Conservation (phyloP, 345 rosid genomes). For the Hibiscus syriacus region DNA sequence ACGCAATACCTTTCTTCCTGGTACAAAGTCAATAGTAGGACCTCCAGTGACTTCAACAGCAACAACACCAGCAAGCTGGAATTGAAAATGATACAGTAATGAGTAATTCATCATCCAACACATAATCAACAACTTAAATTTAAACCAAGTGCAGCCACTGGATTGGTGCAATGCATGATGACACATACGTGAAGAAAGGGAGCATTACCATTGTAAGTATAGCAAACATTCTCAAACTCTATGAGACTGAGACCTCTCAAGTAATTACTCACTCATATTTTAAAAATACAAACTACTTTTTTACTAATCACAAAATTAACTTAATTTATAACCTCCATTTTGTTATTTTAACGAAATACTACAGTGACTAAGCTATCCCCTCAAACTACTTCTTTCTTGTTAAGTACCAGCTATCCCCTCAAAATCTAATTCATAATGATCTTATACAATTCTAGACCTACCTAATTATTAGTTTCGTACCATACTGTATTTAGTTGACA, state of each 20-base stretch:
- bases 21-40: slow-evolving; percentile 70
- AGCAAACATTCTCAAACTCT: background rate
- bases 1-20: slow-evolving; percentile 69
- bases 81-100: background rate
- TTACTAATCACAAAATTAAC: background rate
- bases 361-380: background rate
- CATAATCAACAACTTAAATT: background rate
- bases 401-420: background rate
- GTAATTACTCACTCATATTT: background rate
- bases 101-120: background rate
- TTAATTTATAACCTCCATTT: background rate
- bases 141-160: background rate
- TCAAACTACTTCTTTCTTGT: background rate
- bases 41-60: slow-evolving; percentile 97
- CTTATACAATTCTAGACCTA: background rate
- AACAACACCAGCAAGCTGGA: slow-evolving; percentile 92
- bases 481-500: background rate
- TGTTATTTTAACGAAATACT: background rate
- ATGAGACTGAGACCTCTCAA: background rate
- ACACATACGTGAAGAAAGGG: background rate
- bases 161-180: background rate
- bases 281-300: background rate
- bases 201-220: background rate
- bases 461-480: background rate
- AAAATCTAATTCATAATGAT: background rate